Conservation (phyloP, 768 basidiomycete species). For the Boletus tomentosulus region DNA sequence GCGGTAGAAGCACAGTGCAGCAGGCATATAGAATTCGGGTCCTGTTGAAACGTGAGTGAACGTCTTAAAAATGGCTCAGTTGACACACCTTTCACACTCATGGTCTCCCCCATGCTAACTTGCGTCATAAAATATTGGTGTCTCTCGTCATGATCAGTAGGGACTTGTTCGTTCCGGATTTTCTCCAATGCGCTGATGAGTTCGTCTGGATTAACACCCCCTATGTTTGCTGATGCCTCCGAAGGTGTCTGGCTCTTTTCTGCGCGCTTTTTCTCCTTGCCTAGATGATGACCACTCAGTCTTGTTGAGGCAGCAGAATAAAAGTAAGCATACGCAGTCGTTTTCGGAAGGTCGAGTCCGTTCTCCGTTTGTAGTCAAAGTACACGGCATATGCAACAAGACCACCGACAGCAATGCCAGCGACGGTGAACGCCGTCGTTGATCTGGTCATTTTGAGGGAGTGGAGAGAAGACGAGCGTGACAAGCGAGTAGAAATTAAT, state of each 20-base stretch:
- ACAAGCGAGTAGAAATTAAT: conserved; percentile 3
- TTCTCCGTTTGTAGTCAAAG: conserved; percentile 93
- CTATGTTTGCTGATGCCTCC: conserved; percentile 23
- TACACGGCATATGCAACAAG: conserved; percentile 81
- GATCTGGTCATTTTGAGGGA: conserved; percentile 27
- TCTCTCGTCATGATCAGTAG: conserved; percentile 65
- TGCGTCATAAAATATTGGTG: conserved; percentile 92
- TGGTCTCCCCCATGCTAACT: conserved; percentile 81
- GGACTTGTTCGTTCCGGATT: conserved; percentile 66
- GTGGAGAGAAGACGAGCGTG: conserved; percentile 14
- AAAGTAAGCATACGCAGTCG: conserved; percentile 63
- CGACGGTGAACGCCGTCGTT: conserved; percentile 39
- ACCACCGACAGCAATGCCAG: conserved; percentile 46
- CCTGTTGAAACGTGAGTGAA: conserved; percentile 44
- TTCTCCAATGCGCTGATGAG: conserved; percentile 61
- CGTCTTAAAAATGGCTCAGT: not conserved
- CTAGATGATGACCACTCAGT: conserved; percentile 38
- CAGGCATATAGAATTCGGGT: conserved; percentile 67
- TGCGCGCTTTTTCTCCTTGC: conserved; percentile 89
- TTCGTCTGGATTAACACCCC: conserved; percentile 44
- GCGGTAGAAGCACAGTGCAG: conserved; percentile 89
- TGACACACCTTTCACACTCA: conserved; percentile 62
- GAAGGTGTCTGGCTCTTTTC: conserved; percentile 58
- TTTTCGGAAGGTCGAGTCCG: conserved; percentile 83
- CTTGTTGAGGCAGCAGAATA: not conserved